Base-by-base conservation (phyloP, 441 rosid genomes). In the Flueggea neowawraea region DNA sequence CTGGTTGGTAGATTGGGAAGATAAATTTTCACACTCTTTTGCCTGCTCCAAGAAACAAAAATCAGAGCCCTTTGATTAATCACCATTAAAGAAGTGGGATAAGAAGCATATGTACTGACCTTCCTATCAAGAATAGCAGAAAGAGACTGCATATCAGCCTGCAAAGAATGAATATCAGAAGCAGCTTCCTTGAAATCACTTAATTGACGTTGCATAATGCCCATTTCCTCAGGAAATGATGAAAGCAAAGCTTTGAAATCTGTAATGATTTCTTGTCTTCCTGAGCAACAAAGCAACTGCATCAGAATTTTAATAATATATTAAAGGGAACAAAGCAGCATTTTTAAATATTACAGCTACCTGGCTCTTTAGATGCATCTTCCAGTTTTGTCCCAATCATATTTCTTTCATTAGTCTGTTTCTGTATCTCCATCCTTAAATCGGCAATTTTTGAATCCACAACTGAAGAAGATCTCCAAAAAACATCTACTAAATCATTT, bases 211-310 rank as follows among this genome's bases (percentile, higher is more conserved):
- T 88, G 94, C 99, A 95, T 88, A 43, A 76, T 60, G 71, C 79
- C 76, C 99, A 92, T 88, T 67, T 92, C 90, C 76, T 83, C 89
- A 3, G 99, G 97, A 79, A 90, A 95, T 22, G 96, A 86, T 28
- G 97, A 85, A 69, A 87, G 79, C 81, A 92, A 75, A 28, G 83
- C 89, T 78, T 87, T 95, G 74, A 92, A 92, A 68, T 92, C 97
- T 61, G 86, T 80, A 70, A 90, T 78, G 58, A 92, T 76, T 62
- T 87, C 94, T 76, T 88, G 87, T 75, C 99, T 90, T 78, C 99
- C 99, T 92, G 79, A 69, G 76, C 72, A 10, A 60, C 57, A 51
- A 64, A 75, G 49, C 55, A 54, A 73, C 65, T 78, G 64, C 66
- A 70, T 75, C 68, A 80, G 57, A 22, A 67, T 51, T 74, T 61